phyloP scores from a whole-genome alignment of 2,329 filamentous ascomycete genomes.

The Didymellaceae sp. region DNA sequence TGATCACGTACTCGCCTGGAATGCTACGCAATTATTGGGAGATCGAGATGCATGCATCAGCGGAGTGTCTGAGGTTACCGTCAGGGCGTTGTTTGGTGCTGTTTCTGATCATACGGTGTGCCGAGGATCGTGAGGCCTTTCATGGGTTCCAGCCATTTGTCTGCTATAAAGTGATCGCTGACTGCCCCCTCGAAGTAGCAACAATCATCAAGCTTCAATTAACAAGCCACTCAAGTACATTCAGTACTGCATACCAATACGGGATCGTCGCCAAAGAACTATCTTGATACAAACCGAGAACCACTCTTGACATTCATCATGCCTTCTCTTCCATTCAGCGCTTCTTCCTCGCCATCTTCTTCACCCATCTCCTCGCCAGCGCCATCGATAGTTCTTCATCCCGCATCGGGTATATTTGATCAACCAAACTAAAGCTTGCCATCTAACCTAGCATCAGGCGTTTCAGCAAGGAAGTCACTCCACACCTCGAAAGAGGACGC shows the following conservation, averaged over 20 bases:
- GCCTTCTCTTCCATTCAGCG: constrained; percentile 47
- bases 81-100: constrained; percentile 36
- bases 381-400: constrained; percentile 50
- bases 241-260: constrained; percentile 28
- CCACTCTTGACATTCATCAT: constrained; percentile 38
- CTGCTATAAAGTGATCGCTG: constrained; percentile 42
- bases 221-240: constrained; percentile 21
- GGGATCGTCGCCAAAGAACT: constrained; percentile 43
- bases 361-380: constrained; percentile 42
- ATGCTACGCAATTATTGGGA: constrained; percentile 33
- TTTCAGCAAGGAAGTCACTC: constrained; percentile 41
- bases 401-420: constrained; percentile 50
- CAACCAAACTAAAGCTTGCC: constrained; percentile 44
- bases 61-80: constrained; percentile 36
- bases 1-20: constrained; percentile 27
- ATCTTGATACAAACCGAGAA: constrained; percentile 36
- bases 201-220: constrained; percentile 33
- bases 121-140: constrained; percentile 27
- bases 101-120: constrained; percentile 42
- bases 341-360: constrained; percentile 44
- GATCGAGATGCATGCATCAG: constrained; percentile 45
- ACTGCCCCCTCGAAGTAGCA: constrained; percentile 34
- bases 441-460: constrained; percentile 46
- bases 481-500: constrained; percentile 43
- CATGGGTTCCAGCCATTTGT: constrained; percentile 19